phyloP scores from a whole-genome alignment of 805 yeast species.

The Candida xiaguanensis region DNA sequence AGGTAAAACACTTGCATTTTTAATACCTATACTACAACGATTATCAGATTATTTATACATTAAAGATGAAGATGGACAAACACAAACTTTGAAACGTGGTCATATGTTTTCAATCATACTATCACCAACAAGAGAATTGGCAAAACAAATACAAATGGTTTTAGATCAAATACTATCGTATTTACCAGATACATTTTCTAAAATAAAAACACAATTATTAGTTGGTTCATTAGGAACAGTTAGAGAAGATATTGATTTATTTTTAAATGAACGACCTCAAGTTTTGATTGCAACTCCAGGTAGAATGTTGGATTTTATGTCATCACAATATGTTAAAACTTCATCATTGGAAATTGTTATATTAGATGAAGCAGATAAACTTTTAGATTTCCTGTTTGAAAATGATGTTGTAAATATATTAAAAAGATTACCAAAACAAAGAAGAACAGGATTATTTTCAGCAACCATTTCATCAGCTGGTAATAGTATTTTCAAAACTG shows the following conservation, averaged over 20 bases:
- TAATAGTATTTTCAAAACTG: slow-evolving; percentile 73
- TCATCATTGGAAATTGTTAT: slow-evolving; percentile 68
- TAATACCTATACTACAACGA: slow-evolving; percentile 76
- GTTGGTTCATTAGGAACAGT: slow-evolving; percentile 63
- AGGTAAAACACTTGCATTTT: slow-evolving; percentile 93
- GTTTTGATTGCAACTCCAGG: slow-evolving; percentile 93
- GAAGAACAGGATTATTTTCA: slow-evolving; percentile 89
- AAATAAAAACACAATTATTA: slow-evolving; percentile 54
- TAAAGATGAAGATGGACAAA: slow-evolving; percentile 17
- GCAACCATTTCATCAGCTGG: slow-evolving; percentile 90
- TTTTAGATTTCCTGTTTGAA: slow-evolving; percentile 74
- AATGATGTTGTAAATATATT: slow-evolving; percentile 67
- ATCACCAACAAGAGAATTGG: slow-evolving; percentile 71
- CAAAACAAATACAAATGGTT: slow-evolving; percentile 69
- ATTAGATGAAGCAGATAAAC: slow-evolving; percentile 90
- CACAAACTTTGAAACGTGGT: slow-evolving; percentile 49
- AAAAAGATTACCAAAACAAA: slow-evolving; percentile 75
- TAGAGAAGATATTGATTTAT: slow-evolving; percentile 67
- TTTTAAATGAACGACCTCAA: slow-evolving; percentile 56
- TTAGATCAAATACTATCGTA: slow-evolving; percentile 55
- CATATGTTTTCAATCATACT: slow-evolving; percentile 69
- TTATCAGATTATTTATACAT: slow-evolving; percentile 34
- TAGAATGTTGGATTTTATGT: slow-evolving; percentile 69
- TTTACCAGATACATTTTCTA: slow-evolving; percentile 45
- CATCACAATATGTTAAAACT: slow-evolving; percentile 55